Percentiles rank a stretch among this genome's conserved stretches.
Conservation (phyloP, 2,329 filamentous ascomycete species). For the Aspergillus aculeatus region DNA sequence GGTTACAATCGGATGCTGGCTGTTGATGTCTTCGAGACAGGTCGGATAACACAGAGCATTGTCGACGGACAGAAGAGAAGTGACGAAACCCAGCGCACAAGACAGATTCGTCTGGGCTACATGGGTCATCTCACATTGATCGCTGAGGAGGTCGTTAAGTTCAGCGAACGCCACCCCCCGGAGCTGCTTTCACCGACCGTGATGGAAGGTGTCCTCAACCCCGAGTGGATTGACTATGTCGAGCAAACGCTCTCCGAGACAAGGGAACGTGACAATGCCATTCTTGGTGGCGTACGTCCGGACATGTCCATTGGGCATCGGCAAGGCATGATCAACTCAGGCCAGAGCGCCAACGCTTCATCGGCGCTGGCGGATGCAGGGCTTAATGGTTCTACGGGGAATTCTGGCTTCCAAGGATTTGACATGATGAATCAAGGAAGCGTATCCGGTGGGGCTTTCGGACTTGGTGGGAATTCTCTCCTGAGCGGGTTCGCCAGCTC, state of each 20-base stretch:
- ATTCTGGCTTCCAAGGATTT: conserved; percentile 56
- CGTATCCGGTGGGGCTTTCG: conserved; percentile 69
- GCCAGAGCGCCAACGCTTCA: conserved; percentile 59
- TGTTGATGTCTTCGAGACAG: conserved; percentile 87
- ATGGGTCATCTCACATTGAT: conserved; percentile 98
- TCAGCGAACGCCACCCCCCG: conserved; percentile 88
- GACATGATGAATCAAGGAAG: conserved; percentile 66
- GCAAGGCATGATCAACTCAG: conserved; percentile 61
- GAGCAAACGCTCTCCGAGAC: conserved; percentile 92
- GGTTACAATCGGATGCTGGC: conserved; percentile 88
- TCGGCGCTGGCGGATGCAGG: conserved; percentile 77
- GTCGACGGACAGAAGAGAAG: conserved; percentile 85
- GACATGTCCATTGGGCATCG: conserved; percentile 83
- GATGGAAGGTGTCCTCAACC: conserved; percentile 82
- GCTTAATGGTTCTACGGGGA: conserved; percentile 64
- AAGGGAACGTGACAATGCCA: conserved; percentile 94
- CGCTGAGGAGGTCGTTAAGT: conserved; percentile 97
- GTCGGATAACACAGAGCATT: conserved; percentile 85
- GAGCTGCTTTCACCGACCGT: conserved; percentile 82
- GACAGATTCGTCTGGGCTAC: conserved; percentile 90
- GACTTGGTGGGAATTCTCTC: conserved; percentile 67
- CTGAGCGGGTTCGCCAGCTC: conserved; percentile 91
- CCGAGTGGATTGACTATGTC: conserved; percentile 91
- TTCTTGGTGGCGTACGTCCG: conserved; percentile 88
- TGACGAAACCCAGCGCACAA: conserved; percentile 78